phyloP scores from a whole-genome alignment of 495 filamentous ascomycete genomes.

The Podospora bellae-mahoneyi region DNA sequence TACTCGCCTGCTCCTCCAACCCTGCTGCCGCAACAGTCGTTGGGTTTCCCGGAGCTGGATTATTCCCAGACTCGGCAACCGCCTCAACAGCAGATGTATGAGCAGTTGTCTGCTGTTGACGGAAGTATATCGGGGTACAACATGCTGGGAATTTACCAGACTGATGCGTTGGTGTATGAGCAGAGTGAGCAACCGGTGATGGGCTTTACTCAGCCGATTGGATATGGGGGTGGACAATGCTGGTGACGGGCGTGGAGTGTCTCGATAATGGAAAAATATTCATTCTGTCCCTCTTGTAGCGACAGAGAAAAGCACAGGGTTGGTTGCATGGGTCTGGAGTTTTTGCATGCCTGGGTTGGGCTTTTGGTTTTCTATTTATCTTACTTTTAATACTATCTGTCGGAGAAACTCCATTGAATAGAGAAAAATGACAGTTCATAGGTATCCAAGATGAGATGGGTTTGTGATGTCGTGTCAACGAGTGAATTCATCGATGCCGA shows the following conservation, averaged over 20 bases:
- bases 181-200: neutral
- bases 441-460: too few species aligned
- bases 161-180: neutral
- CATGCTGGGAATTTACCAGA: conserved; percentile 1
- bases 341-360: neutral
- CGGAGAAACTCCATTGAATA: neutral
- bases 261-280: too few species aligned
- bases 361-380: neutral
- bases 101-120: neutral
- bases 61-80: neutral
- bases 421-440: neutral
- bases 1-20: neutral
- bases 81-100: conserved; percentile 1
- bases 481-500: neutral
- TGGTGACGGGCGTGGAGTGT: neutral
- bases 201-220: neutral
- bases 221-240: neutral
- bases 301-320: neutral
- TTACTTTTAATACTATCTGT: neutral
- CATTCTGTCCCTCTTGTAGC: neutral
- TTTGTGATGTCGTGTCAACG: too few species aligned
- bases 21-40: neutral
- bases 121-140: neutral
- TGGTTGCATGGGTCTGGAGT: neutral
- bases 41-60: neutral